A percentile compares a stretch with the other conserved stretches of the same genome.
phyloP scores from a whole-genome alignment of 1,284 basidiomycete species.

The Sporisorium reilianum region DNA sequence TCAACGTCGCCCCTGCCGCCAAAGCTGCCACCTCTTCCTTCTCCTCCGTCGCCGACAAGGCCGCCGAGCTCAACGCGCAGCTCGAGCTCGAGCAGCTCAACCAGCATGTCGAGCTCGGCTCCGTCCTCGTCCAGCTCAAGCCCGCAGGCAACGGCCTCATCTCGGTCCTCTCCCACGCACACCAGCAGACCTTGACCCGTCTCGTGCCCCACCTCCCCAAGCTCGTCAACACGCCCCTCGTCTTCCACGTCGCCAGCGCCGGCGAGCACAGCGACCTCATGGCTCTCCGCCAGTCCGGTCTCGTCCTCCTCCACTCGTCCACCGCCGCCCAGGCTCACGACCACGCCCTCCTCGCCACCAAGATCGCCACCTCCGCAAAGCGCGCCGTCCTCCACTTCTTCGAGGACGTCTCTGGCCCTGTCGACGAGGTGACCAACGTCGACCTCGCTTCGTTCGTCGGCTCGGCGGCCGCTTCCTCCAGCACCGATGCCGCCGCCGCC shows the following conservation, averaged over 20 bases:
- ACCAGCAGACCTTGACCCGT: conserved; percentile 56
- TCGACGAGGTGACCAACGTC: conserved; percentile 68
- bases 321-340: conserved; percentile 79
- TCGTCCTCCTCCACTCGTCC: conserved; percentile 77
- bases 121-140: conserved; percentile 50
- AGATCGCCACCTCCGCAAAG: conserved; percentile 75
- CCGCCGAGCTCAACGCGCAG: conserved; percentile 34
- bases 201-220: conserved; percentile 63
- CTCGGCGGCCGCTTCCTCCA: conserved; percentile 34
- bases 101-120: conserved; percentile 52
- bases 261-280: conserved; percentile 76
- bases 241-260: conserved; percentile 59
- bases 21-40: conserved; percentile 43
- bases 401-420: conserved; percentile 70
- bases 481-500: conserved; percentile 67
- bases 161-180: conserved; percentile 53
- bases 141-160: conserved; percentile 47
- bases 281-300: conserved; percentile 74
- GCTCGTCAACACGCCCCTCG: conserved; percentile 56
- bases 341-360: conserved; percentile 79
- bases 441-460: conserved; percentile 53
- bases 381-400: conserved; percentile 85
- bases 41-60: conserved; percentile 32
- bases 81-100: conserved; percentile 52
- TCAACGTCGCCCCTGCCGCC: conserved; percentile 45